phyloP scores from a whole-genome alignment of 2,329 filamentous ascomycete species.

The Fusarium equiseti region DNA sequence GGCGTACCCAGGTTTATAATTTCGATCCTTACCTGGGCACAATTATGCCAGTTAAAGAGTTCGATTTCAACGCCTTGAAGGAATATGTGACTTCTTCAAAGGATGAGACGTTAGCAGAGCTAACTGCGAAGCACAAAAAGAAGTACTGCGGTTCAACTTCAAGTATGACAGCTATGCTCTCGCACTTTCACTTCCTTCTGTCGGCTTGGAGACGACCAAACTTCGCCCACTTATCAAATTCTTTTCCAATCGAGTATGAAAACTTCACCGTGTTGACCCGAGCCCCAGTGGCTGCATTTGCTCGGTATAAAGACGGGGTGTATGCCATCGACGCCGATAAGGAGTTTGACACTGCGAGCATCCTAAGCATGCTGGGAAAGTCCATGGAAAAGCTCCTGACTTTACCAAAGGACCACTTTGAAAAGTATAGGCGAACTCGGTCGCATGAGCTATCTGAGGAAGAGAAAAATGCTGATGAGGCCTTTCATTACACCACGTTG shows the following conservation, averaged over 20 bases:
- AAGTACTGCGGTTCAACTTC: slow-evolving; percentile 96
- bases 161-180: slow-evolving; percentile 89
- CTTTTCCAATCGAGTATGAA: slow-evolving; percentile 70
- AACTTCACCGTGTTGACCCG: slow-evolving; percentile 80
- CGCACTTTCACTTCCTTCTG: slow-evolving; percentile 93
- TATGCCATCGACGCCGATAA: slow-evolving; percentile 99
- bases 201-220: slow-evolving; percentile 85
- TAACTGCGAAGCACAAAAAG: slow-evolving; percentile 74
- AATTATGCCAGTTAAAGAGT: slow-evolving; percentile 94
- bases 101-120: slow-evolving; percentile 76
- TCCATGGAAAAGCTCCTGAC: slow-evolving; percentile 98
- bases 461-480: slow-evolving; percentile 77
- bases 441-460: slow-evolving; percentile 77
- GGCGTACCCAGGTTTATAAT: slow-evolving; percentile 89
- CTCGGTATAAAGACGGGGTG: slow-evolving; percentile 83
- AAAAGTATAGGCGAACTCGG: slow-evolving; percentile 80
- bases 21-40: slow-evolving; percentile 94
- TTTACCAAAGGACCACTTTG: slow-evolving; percentile 82
- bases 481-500: slow-evolving; percentile 88
- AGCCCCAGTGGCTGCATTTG: slow-evolving; percentile 82
- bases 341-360: slow-evolving; percentile 84
- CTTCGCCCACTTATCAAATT: slow-evolving; percentile 72
- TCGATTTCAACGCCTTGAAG: slow-evolving; percentile 89
- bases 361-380: slow-evolving; percentile 92
- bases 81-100: slow-evolving; percentile 92